Conservation (phyloP, 164 flowering plant species). For the Magnolia sinica region DNA sequence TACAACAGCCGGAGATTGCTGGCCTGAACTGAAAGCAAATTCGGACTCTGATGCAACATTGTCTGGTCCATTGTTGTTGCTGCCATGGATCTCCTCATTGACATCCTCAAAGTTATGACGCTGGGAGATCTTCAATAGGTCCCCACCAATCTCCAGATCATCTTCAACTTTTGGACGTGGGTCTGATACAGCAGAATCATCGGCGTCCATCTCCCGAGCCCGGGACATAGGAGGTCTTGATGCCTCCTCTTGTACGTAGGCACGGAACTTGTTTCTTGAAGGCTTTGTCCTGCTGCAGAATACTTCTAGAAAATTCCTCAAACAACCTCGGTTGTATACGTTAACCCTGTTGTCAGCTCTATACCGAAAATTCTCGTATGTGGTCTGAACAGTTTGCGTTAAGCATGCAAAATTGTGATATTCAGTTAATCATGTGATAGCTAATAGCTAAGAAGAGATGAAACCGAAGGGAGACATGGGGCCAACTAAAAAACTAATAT, state of each 20-base stretch:
- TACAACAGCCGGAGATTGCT: constrained; percentile 37
- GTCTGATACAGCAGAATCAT: constrained; percentile 41
- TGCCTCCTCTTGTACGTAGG: constrained; percentile 56
- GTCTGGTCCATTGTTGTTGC: constrained; percentile 60
- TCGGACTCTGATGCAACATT: constrained; percentile 52
- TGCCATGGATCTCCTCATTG: constrained; percentile 63
- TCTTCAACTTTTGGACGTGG: constrained; percentile 84
- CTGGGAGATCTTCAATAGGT: constrained; percentile 74
- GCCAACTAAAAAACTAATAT: background rate
- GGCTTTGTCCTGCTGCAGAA: constrained; percentile 65
- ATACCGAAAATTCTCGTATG: constrained; percentile 86
- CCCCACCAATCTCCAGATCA: constrained; percentile 83
- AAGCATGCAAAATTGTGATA: constrained; percentile 2
- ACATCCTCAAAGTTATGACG: constrained; percentile 68
- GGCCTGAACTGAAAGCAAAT: constrained; percentile 46
- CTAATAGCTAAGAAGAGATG: background rate
- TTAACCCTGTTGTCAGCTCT: constrained; percentile 70
- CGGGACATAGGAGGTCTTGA: constrained; percentile 37
- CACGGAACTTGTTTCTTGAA: constrained; percentile 82
- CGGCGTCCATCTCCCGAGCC: constrained; percentile 42
- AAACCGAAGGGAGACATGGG: background rate
- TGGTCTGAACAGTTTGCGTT: constrained; percentile 51
- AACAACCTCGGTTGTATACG: constrained; percentile 64
- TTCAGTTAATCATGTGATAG: background rate
- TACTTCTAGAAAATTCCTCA: constrained; percentile 68